Evolutionary conservation across 768 basidiomycete genomes (phyloP).

Genomic region (Mycena leptocephala): DNA sequence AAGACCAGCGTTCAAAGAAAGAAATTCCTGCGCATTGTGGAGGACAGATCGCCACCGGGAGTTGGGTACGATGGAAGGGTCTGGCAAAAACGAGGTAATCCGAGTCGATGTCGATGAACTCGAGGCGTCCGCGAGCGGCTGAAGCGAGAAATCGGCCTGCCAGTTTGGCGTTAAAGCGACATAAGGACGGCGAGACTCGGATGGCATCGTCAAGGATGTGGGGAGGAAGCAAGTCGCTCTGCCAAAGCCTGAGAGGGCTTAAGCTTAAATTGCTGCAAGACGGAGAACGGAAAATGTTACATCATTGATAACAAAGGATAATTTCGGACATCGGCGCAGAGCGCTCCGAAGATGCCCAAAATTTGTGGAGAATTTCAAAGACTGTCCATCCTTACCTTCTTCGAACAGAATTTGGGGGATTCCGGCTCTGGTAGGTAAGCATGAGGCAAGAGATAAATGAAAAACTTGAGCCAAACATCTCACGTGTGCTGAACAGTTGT

Average conservation of each 20-base stretch:
- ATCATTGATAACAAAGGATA: slow-evolving; percentile 15
- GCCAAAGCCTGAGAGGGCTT: neutral
- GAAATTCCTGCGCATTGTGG: slow-evolving; percentile 19
- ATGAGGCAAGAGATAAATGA: too few relatives aligned
- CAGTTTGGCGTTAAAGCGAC: slow-evolving; percentile 30
- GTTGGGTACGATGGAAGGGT: neutral
- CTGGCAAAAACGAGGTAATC: slow-evolving; percentile 1
- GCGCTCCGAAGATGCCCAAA: neutral
- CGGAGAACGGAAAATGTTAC: slow-evolving; percentile 11
- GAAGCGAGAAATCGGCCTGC: slow-evolving; percentile 28
- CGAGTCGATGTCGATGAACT: neutral
- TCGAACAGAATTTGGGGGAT: neutral
- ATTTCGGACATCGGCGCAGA: neutral
- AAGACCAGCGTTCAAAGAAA: slow-evolving; percentile 67
- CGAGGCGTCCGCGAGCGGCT: neutral
- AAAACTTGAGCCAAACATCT: too few relatives aligned
- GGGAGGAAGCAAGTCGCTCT: neutral
- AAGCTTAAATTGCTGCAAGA: too few relatives aligned
- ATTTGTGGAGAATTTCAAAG: neutral
- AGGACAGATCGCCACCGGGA: neutral
- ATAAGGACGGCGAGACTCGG: slow-evolving; percentile 29
- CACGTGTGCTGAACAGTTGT: too few relatives aligned
- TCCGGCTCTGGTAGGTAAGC: neutral
- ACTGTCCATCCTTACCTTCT: neutral
- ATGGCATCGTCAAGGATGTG: slow-evolving; percentile 7